Evolutionary conservation across 2,329 filamentous ascomycete species (phyloP).

Genomic region (Aspergillus persii): DNA sequence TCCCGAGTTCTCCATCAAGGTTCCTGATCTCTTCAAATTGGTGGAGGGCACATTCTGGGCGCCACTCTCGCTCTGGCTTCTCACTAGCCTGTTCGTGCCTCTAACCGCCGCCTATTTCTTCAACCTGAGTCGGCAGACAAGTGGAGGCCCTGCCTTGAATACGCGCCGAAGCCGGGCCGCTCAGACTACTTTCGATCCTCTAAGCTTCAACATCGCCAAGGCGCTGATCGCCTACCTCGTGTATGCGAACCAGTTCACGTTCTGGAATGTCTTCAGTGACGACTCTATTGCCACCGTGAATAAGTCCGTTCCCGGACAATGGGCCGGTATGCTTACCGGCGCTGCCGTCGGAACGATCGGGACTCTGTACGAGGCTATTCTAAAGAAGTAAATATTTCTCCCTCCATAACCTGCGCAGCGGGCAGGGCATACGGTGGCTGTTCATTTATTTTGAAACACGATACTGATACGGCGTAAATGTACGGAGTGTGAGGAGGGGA

Average conservation of each 20-base stretch:
- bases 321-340: conserved; percentile 40
- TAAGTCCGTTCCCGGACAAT: conserved; percentile 38
- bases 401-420: not conserved
- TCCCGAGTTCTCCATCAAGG: conserved; percentile 59
- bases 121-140: conserved; percentile 68
- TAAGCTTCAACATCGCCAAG: conserved; percentile 88
- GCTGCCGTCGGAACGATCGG: conserved; percentile 42
- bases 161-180: conserved; percentile 25
- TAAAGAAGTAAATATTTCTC: conserved; percentile 35
- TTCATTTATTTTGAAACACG: not conserved
- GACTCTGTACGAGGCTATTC: conserved; percentile 47
- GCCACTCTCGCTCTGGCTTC: conserved; percentile 71
- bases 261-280: conserved; percentile 37
- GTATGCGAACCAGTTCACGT: conserved; percentile 56
- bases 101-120: conserved; percentile 79
- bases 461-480: not conserved
- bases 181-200: conserved; percentile 63
- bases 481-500: not conserved
- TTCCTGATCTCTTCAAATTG: conserved; percentile 79
- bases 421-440: not conserved
- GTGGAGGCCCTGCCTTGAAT: conserved; percentile 24
- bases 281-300: conserved; percentile 39
- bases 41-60: conserved; percentile 80
- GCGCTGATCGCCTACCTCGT: conserved; percentile 78
- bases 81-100: conserved; percentile 70